Base-by-base conservation (phyloP, 306 rosid species). In the Arachis hypogaea region DNA sequence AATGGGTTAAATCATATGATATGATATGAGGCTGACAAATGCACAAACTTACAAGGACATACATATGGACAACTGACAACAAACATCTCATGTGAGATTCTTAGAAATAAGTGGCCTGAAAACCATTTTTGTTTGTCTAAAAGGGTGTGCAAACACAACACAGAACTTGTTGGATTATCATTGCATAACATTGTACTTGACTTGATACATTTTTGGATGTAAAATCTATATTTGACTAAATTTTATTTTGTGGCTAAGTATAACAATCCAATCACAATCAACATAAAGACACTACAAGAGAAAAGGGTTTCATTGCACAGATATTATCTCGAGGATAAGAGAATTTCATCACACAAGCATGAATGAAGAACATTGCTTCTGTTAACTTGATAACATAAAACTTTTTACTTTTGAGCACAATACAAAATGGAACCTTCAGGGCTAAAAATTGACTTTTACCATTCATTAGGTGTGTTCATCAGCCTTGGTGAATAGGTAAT, bases 21-120 rank as follows among this genome's bases (percentile, higher is more conserved):
- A 18, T 12, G 68, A n/a, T 59, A 47, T 33, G 52, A 70, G 64
- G 73, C 60, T 9, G 38, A 82, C 40, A 68, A 79, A 79, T 38
- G 66, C 63, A 66, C 22, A 66, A 67, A 63, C 72, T 44, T 52
- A 33, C 64, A 59, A 58, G 46, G 28, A 61, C 58, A 71, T 11
- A 62, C 30, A 46, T 11, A 11, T 55, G 63, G 71, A 60, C 65
- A 72, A 68, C 49, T 74, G 71, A 60, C 65, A 72, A 68, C 57
- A 80, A 67, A 63, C 64, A 65, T 5, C 3, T 45, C 66, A 28
- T 51, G 67, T 69, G 45, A 59, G 68, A 47, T 22, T 65, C 45
- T 57, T 66, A 66, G 44, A 66, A 54, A 50, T 14, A 33, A 65
- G 72, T 56, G 76, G 5, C 43, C 42, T 22, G n/a, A 42, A 66